Base-by-base conservation (phyloP, 257 asterid genomes). In the Fraxinus anomala region DNA sequence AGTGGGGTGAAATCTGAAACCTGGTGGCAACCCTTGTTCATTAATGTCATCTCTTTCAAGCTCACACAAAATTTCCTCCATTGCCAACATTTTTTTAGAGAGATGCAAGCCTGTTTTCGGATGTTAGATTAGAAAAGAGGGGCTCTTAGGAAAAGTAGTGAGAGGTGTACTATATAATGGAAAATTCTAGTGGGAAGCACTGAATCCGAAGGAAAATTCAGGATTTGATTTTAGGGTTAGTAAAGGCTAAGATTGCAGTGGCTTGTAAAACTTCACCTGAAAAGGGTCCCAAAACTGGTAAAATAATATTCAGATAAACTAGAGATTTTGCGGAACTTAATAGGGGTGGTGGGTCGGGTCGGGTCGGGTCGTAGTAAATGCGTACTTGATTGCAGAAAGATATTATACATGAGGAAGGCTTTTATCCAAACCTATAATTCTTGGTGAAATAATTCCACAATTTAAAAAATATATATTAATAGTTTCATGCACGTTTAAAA, bases 1-100 rank as follows among this genome's bases (percentile, higher is more conserved):
- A 4, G 97, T 92, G 0, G 97, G 97, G 73, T 92, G 94, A 67
- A 92, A 92, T 61, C 97, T 77, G 76, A 92, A 92, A 0, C 97
- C 97, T 14, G 97, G 95, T 5, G 97, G 97, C 73, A 92, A 74
- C 47, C 91, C 91, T 70, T 79, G 82, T 5, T 83, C 90, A 37
- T 79, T 85, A 66, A 70, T 56, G 36, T 88, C 88, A 1, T 82
- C 83, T 65, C 91, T 84, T 23, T 78, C 90, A 0, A 92, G 76
- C 68, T 92, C 97, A 76, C 86, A 81, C 86, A 92, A 61, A 10
- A 91, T 88, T 66, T 91, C 97, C 79, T 89, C 96, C 73, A 92
- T 73, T 40, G 86, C 87, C 81, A 92, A 44, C 94, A 90, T 89
- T 12, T 71, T 71, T 26, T 10, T 0, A 16, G 59, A 47, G 59